A percentile compares a stretch with the other conserved stretches of the same genome.
Evolutionary conservation across 805 yeast genomes (phyloP).

Genomic region (Suhomyces sp.): DNA sequence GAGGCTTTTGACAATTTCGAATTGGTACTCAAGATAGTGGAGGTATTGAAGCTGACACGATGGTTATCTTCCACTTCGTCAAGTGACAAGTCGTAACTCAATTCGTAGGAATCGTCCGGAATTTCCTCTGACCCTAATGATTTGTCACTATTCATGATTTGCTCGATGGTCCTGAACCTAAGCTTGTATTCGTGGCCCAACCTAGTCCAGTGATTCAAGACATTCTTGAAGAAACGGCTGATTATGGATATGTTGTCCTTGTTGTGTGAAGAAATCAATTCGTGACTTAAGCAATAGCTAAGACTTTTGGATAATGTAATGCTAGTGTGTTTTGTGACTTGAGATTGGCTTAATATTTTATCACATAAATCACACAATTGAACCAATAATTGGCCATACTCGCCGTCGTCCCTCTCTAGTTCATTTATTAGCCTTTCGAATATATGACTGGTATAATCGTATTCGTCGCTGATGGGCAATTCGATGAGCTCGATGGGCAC

Average conservation of each 20-base stretch:
- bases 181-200: constrained; percentile 18
- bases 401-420: neutral
- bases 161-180: constrained; percentile 14
- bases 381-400: constrained; percentile 32
- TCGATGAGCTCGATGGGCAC: constrained; percentile 48
- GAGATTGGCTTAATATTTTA: constrained; percentile 34
- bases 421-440: constrained; percentile 31
- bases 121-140: constrained; percentile 1
- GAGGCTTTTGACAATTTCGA: neutral
- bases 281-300: constrained; percentile 57
- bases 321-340: constrained; percentile 43
- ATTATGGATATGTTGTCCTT: constrained; percentile 51
- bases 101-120: constrained; percentile 29
- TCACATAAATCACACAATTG: constrained; percentile 41
- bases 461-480: constrained; percentile 53
- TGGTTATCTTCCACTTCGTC: constrained; percentile 19
- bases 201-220: constrained; percentile 49
- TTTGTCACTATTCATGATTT: constrained; percentile 9
- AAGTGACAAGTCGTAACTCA: constrained; percentile 31
- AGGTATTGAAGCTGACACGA: constrained; percentile 15
- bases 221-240: constrained; percentile 49
- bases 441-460: constrained; percentile 38
- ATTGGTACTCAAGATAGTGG: constrained; percentile 8
- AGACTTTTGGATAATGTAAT: constrained; percentile 45
- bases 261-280: constrained; percentile 34